These are phyloP conservation scores for Claviceps sp. DNA, from an alignment of 2,329 filamentous ascomycete genomes.

Conservation along the genomic window DNA sequence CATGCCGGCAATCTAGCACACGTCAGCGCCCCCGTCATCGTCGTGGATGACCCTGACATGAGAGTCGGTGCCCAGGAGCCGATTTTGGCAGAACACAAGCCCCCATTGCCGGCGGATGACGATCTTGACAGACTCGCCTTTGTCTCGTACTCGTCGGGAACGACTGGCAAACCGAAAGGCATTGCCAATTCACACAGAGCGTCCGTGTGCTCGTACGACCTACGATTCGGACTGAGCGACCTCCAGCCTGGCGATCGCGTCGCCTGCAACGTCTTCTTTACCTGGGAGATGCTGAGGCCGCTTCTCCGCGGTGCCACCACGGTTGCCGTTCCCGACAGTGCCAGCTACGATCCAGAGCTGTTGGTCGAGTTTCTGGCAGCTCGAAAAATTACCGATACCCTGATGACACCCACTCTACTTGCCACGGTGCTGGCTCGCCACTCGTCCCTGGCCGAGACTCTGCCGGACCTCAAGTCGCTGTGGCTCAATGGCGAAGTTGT, in stretches of 20 bases:
- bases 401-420: conserved; percentile 72
- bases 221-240: conserved; percentile 58
- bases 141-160: conserved; percentile 70
- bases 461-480: conserved; percentile 54
- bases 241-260: conserved; percentile 60
- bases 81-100: conserved; percentile 22
- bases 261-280: conserved; percentile 79
- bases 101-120: conserved; percentile 44
- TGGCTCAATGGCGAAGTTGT: conserved; percentile 80
- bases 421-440: conserved; percentile 61
- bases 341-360: conserved; percentile 62
- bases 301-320: conserved; percentile 64
- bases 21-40: conserved; percentile 46
- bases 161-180: conserved; percentile 67
- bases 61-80: conserved; percentile 12
- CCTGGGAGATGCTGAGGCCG: conserved; percentile 73
- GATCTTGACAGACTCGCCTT: conserved; percentile 65
- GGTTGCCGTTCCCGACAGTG: conserved; percentile 60
- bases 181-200: conserved; percentile 70
- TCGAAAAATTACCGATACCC: conserved; percentile 60
- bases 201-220: conserved; percentile 58
- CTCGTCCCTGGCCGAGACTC: conserved; percentile 45
- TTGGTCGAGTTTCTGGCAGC: conserved; percentile 56
- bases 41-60: conserved; percentile 39
- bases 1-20: conserved; percentile 51